Evolutionary conservation across 257 asterid species (phyloP).

Genomic region (Eucommia ulmoides): DNA sequence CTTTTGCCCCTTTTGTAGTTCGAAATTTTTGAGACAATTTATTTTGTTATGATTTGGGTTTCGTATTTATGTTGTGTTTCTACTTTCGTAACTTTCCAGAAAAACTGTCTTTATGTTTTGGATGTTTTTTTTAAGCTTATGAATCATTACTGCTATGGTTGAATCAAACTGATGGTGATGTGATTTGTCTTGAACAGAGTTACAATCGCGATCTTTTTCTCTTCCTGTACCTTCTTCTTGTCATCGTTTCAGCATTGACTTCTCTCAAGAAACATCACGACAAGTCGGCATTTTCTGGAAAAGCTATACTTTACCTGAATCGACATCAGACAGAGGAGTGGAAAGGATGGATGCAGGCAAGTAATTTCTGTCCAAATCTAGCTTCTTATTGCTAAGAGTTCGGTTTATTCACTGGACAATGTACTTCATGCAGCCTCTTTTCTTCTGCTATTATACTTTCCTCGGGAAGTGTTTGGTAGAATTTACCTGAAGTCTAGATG

Average conservation of each 20-base stretch:
- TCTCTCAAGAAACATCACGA: conserved; percentile 83
- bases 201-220: conserved; percentile 89
- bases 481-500: no score
- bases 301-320: conserved; percentile 71
- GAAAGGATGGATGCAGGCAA: conserved; percentile 99
- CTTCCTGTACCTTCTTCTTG: conserved; percentile 67
- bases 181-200: conserved; percentile 48
- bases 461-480: no score
- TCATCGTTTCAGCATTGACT: conserved; percentile 75
- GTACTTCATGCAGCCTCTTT: no score
- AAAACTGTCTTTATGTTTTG: background rate
- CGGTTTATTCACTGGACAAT: no score
- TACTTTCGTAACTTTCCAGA: background rate
- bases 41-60: no score
- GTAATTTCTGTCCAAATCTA: no score
- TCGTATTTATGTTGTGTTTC: background rate
- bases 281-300: conserved; percentile 84
- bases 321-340: conserved; percentile 97
- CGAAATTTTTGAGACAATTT: no score
- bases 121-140: background rate
- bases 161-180: conserved; percentile 9
- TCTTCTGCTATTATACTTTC: no score
- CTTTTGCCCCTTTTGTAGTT: no score
- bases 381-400: no score
- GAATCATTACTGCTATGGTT: background rate